These are phyloP conservation scores for Periconia sp. DNA, from an alignment of 2,329 filamentous ascomycete species.

Conservation along the genomic window DNA sequence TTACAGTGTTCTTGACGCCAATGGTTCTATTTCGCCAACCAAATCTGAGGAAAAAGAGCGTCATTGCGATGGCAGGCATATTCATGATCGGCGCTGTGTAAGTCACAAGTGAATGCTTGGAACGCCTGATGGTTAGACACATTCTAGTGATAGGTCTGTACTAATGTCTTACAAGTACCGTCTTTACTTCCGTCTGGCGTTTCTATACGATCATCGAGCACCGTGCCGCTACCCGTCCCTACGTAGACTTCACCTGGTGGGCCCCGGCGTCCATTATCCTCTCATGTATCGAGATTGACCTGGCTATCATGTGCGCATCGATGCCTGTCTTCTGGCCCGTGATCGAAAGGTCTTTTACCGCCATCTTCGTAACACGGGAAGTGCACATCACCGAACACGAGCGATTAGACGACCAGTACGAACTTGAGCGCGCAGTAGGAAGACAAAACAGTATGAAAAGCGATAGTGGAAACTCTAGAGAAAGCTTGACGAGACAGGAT, in stretches of 20 bases:
- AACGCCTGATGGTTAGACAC: too few species aligned
- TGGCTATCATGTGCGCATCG: conserved; percentile 42
- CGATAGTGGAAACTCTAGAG: conserved; percentile 26
- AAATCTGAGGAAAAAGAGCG: conserved; percentile 31
- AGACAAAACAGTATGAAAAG: conserved; percentile 28
- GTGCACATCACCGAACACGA: conserved; percentile 39
- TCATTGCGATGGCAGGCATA: conserved; percentile 37
- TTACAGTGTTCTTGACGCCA: conserved; percentile 38
- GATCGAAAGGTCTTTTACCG: conserved; percentile 28
- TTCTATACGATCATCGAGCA: conserved; percentile 33
- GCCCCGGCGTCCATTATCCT: conserved; percentile 32
- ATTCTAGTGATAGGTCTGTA: too few species aligned
- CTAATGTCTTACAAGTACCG: conserved; percentile 32
- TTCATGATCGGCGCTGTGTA: conserved; percentile 42
- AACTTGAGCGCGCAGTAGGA: conserved; percentile 21
- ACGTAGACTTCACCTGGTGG: conserved; percentile 42
- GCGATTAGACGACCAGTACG: conserved; percentile 27
- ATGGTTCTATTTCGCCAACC: conserved; percentile 37
- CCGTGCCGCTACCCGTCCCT: conserved; percentile 36
- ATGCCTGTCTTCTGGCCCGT: conserved; percentile 47
- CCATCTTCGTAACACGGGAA: conserved; percentile 43
- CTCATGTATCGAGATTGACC: conserved; percentile 39
- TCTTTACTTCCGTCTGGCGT: conserved; percentile 37
- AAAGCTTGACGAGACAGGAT: conserved; percentile 20
- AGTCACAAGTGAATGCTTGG: too few species aligned